Evolutionary conservation across 208 protist species (phyloP).

Genomic region (Crithidia sp.): DNA sequence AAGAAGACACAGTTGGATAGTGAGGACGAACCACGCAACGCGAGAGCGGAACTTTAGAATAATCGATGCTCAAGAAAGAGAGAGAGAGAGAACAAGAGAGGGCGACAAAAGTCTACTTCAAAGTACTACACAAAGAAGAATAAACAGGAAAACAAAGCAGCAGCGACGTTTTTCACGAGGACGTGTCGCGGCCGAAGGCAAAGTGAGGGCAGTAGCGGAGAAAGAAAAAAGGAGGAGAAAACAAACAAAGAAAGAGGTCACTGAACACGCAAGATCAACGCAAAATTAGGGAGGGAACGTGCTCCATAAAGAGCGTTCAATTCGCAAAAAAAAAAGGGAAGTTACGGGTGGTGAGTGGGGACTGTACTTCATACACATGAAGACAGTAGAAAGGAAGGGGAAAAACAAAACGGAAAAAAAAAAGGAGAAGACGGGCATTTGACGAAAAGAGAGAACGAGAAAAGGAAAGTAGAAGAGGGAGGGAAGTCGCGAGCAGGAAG

Average conservation of each 20-base stretch:
- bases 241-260: background rate
- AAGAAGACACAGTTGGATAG: too few species aligned
- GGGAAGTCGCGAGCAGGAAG: too few species aligned
- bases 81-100: too few species aligned
- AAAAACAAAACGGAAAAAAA: background rate
- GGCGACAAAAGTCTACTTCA: too few species aligned
- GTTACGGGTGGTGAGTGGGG: background rate
- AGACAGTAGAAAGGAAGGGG: background rate
- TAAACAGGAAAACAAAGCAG: background rate
- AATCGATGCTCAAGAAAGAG: too few species aligned
- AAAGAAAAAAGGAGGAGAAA: background rate
- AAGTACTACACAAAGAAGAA: background rate
- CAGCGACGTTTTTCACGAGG: too few species aligned
- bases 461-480: background rate
- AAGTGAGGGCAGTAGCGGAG: too few species aligned
- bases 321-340: background rate
- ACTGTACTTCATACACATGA: constrained; percentile 22
- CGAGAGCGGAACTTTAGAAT: too few species aligned
- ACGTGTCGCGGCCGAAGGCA: too few species aligned
- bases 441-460: background rate
- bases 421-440: background rate
- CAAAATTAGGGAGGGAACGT: background rate
- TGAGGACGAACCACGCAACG: too few species aligned
- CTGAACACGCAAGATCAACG: background rate
- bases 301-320: constrained; percentile 2